Conservation (phyloP, 495 filamentous ascomycete species). For the Pyrenula aspistea region DNA sequence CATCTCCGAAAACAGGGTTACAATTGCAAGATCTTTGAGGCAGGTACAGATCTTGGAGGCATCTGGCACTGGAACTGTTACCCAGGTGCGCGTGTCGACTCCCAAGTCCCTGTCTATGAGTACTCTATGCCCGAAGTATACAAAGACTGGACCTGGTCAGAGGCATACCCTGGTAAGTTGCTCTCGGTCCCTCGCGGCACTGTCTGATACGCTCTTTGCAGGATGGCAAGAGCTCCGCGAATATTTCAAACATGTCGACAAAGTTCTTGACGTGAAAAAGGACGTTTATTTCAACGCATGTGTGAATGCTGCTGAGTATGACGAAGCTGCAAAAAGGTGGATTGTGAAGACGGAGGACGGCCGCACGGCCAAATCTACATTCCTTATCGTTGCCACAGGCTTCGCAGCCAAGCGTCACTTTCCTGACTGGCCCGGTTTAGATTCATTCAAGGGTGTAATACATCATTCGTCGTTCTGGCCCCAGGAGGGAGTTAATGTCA, state of each 20-base stretch:
- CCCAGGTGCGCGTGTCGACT: constrained; percentile 36
- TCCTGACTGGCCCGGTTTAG: constrained; percentile 31
- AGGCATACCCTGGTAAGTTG: constrained; percentile 29
- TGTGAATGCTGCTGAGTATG: constrained; percentile 33
- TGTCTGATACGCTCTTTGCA: constrained; percentile 7
- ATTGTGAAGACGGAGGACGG: constrained; percentile 31
- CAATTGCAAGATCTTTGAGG: constrained; percentile 27
- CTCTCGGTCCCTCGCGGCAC: background rate
- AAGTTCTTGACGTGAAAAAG: constrained; percentile 33
- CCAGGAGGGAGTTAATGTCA: constrained; percentile 23
- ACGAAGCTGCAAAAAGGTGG: constrained; percentile 26
- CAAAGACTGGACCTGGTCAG: constrained; percentile 39
- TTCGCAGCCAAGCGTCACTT: constrained; percentile 15
- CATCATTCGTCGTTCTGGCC: constrained; percentile 45
- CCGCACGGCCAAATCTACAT: constrained; percentile 22
- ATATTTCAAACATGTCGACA: constrained; percentile 46
- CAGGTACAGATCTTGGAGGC: constrained; percentile 31
- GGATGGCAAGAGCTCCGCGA: constrained; percentile 24
- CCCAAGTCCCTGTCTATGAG: constrained; percentile 36
- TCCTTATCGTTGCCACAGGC: constrained; percentile 27
- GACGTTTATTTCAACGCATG: constrained; percentile 37
- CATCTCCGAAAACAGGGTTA: constrained; percentile 22
- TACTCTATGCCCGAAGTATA: constrained; percentile 37
- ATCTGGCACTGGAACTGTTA: constrained; percentile 41
- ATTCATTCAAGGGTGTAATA: constrained; percentile 32